phyloP scores from a whole-genome alignment of 768 basidiomycete genomes.

The Pleurotus djamor region DNA sequence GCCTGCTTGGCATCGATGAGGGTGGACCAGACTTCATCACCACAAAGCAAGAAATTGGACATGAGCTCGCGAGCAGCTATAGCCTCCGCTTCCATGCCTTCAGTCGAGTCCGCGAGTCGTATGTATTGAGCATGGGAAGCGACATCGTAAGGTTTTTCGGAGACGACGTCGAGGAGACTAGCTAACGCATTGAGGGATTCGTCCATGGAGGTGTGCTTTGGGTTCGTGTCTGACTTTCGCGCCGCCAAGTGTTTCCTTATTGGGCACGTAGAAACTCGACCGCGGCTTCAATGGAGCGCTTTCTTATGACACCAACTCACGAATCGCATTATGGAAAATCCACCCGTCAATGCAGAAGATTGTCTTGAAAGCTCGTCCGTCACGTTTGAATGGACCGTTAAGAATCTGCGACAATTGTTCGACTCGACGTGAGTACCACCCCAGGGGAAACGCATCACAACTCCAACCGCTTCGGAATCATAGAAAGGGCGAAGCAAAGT shows the following conservation, averaged over 20 bases:
- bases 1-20: constrained; percentile 55
- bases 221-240: too few relatives aligned
- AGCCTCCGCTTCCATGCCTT: constrained; percentile 58
- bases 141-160: constrained; percentile 59
- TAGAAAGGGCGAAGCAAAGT: constrained; percentile 69
- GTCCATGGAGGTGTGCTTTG: constrained; percentile 39
- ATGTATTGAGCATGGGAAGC: constrained; percentile 68
- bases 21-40: constrained; percentile 75
- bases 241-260: too few relatives aligned
- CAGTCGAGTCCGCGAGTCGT: constrained; percentile 49
- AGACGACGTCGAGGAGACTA: constrained; percentile 54
- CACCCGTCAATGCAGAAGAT: constrained; percentile 11
- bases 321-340: background rate
- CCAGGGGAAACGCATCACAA: background rate
- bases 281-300: too few relatives aligned
- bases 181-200: constrained; percentile 66
- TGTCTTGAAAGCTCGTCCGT: constrained; percentile 53
- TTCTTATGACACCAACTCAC: too few relatives aligned
- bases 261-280: too few relatives aligned
- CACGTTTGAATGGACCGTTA: constrained; percentile 78
- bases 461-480: background rate
- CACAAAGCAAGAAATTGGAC: constrained; percentile 57
- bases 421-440: constrained; percentile 46
- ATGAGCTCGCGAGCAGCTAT: constrained; percentile 66
- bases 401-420: constrained; percentile 68